Conservation (phyloP, 208 protist genomes). For the Leishmania tarentolae region DNA sequence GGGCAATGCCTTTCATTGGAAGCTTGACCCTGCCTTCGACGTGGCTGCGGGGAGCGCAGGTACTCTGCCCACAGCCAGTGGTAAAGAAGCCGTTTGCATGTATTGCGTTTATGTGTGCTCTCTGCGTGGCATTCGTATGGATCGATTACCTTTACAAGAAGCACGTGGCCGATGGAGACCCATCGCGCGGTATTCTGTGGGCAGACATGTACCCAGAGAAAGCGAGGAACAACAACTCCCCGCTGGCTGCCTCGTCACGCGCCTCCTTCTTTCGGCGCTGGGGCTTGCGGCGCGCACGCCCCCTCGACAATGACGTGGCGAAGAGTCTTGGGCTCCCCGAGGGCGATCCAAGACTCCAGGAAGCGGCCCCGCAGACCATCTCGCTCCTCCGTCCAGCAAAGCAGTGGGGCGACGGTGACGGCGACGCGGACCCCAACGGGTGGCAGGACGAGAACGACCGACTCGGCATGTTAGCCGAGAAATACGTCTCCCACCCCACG, state of each 20-base stretch:
- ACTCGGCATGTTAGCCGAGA: slow-evolving; percentile 1
- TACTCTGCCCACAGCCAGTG: slow-evolving; percentile 24
- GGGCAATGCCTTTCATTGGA: not conserved
- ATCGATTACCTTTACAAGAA: slow-evolving; percentile 79
- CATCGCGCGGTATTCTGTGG: slow-evolving; percentile 77
- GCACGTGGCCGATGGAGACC: slow-evolving; percentile 48
- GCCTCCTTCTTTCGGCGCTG: slow-evolving; percentile 15
- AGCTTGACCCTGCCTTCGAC: not conserved
- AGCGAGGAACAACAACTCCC: not conserved
- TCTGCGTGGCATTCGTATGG: slow-evolving; percentile 53
- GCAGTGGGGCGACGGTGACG: not conserved
- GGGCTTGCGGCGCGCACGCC: not conserved
- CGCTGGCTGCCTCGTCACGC: not conserved
- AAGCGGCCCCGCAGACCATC: slow-evolving; percentile 16
- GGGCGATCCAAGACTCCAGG: slow-evolving; percentile 19
- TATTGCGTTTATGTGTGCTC: slow-evolving; percentile 39
- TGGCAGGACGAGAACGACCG: slow-evolving; percentile 27
- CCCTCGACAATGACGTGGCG: not conserved
- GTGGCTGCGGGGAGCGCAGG: slow-evolving; percentile 2
- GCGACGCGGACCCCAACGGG: not conserved
- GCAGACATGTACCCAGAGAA: slow-evolving; percentile 52
- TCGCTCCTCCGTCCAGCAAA: not conserved
- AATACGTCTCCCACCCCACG: slow-evolving; percentile 40
- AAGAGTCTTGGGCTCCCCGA: slow-evolving; percentile 17
- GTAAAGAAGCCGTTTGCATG: slow-evolving; percentile 31